Evolutionary conservation across 805 yeast species (phyloP), one percentile per base, ranked within the genome.

Genomic region (Wickerhamomyces rabaulensis): DNA sequence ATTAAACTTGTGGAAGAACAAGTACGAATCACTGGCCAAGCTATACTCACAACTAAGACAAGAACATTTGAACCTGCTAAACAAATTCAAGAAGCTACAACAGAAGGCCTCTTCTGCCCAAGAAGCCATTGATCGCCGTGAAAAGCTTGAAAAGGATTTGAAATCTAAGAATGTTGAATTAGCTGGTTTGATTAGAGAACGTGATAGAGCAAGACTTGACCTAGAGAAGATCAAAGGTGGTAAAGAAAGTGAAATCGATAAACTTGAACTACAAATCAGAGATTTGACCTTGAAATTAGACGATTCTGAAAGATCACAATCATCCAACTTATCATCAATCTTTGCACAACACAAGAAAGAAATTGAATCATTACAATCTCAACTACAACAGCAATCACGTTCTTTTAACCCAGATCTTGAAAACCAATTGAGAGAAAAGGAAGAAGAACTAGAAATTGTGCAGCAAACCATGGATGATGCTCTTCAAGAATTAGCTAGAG

Each of bases 21-120:
- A 91, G 68, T 91, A 91, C 66, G 96, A 90, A 60, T 76, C 94
- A 0, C 73, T 91, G 52, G 97, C 97, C 6, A 88, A 88, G 59
- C 72, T 91, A 53, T 91, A 91, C 64, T 83, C 95, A 2, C 96
- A 90, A 66, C 72, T 91, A 55, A 84, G 97, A 61, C 95, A 87
- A 66, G 97, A 91, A 66, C 97, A 91, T 62, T 73, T 91, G 58
- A 85, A 82, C 52, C 67, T 90, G 46, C 74, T 91, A 60, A 74
- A 85, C 43, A 84, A 84, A 60, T 84, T 84, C 61, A 90, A 91
- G 62, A 82, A 84, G 55, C 74, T 84, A 41, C 95, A 89, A 66
- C 87, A 88, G 54, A 87, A 87, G 66, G 95, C 94, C 3, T 84
- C 90, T 13, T 76, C 82, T 38, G 97, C 97, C 10, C 96, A 89